A percentile compares a stretch with the other conserved stretches of the same genome.
These are phyloP conservation scores for Schizochytrium sp. DNA, from an alignment of 108 stramenopile genomes.

Conservation along the genomic window DNA sequence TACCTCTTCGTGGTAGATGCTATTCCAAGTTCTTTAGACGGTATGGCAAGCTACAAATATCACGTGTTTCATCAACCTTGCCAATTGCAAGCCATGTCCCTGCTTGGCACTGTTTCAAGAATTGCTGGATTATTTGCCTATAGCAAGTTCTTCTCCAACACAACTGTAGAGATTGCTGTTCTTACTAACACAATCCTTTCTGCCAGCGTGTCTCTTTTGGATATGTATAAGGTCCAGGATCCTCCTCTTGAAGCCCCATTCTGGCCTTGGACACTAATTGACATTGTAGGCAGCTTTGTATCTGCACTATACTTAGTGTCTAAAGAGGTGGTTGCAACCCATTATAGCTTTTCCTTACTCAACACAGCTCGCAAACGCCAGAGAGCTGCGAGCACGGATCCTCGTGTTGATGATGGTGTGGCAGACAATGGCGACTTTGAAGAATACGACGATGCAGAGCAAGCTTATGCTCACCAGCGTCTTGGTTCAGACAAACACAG, in stretches of 20 bases:
- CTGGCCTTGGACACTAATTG: neutral
- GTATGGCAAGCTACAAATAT: conserved; percentile 39
- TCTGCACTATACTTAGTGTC: conserved; percentile 34
- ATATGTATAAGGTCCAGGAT: neutral
- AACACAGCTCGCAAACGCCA: neutral
- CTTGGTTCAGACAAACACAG: no score
- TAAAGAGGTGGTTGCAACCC: conserved; percentile 44
- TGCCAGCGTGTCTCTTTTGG: neutral
- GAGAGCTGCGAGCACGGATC: neutral
- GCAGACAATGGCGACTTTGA: neutral
- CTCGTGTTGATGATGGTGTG: neutral
- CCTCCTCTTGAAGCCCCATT: neutral
- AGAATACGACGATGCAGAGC: neutral
- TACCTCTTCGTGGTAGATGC: conserved; percentile 58
- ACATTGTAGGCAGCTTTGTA: neutral
- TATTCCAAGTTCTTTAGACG: conserved; percentile 46
- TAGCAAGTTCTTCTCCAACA: neutral
- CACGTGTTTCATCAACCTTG: conserved; percentile 17
- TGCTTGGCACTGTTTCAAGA: neutral
- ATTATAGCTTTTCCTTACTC: conserved; percentile 35
- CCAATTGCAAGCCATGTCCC: conserved; percentile 21
- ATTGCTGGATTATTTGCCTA: conserved; percentile 4
- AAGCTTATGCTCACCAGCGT: no score
- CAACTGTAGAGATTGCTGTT: neutral
- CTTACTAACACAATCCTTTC: conserved; percentile 9